These are phyloP conservation scores for Cercophora scortea DNA, from an alignment of 495 filamentous ascomycete species.

Conservation along the genomic window DNA sequence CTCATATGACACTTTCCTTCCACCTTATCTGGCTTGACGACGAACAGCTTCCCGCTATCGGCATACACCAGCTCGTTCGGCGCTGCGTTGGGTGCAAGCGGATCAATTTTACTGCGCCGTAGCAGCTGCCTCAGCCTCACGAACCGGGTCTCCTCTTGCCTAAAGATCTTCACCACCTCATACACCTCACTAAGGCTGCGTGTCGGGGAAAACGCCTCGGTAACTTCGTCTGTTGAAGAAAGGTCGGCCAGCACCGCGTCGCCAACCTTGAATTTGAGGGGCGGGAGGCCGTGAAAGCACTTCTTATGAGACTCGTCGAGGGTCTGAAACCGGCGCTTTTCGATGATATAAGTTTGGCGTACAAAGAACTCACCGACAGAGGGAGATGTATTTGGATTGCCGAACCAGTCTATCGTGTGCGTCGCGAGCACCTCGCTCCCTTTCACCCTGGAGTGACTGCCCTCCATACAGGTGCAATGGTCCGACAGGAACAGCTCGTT, in stretches of 20 bases:
- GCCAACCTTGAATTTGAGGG: slow-evolving; percentile 31
- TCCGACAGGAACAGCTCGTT: slow-evolving; percentile 73
- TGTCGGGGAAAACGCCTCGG: neutral
- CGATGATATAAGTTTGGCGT: slow-evolving; percentile 55
- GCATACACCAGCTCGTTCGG: slow-evolving; percentile 63
- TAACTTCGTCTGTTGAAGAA: slow-evolving; percentile 1
- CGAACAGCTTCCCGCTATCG: slow-evolving; percentile 23
- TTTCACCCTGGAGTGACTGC: slow-evolving; percentile 30
- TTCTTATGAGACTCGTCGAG: slow-evolving; percentile 39
- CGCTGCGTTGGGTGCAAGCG: slow-evolving; percentile 20
- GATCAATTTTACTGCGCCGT: slow-evolving; percentile 35
- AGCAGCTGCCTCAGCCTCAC: slow-evolving; percentile 39
- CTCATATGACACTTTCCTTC: slow-evolving; percentile 50
- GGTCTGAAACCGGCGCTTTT: slow-evolving; percentile 41
- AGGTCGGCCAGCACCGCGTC: slow-evolving; percentile 46
- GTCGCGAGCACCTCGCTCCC: slow-evolving; percentile 43
- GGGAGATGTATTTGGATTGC: slow-evolving; percentile 27
- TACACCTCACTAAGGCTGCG: slow-evolving; percentile 43
- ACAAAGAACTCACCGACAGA: slow-evolving; percentile 48
- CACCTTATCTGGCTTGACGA: slow-evolving; percentile 33
- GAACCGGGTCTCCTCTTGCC: slow-evolving; percentile 17
- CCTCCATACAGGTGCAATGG: slow-evolving; percentile 59
- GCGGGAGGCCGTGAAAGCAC: slow-evolving; percentile 21
- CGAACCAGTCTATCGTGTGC: slow-evolving; percentile 50
- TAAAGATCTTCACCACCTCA: slow-evolving; percentile 40